Conservation (phyloP, 2,329 filamentous ascomycete genomes). For the Fusarium sp. region DNA sequence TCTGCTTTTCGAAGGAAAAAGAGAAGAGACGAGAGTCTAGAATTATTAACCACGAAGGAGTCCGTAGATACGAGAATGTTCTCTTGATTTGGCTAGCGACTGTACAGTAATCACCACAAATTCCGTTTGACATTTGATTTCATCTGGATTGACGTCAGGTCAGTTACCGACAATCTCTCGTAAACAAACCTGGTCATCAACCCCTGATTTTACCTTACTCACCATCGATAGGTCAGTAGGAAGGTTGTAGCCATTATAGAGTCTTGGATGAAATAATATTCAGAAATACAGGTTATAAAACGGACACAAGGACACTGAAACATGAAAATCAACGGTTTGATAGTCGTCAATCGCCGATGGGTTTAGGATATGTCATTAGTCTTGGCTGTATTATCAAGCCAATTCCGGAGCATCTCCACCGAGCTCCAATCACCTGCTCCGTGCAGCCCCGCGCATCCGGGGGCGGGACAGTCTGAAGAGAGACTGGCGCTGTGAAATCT, state of each 20-base stretch:
- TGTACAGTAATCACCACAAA: not conserved
- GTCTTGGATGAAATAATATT: not conserved
- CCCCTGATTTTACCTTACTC: not conserved
- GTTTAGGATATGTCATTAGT: conserved; percentile 16
- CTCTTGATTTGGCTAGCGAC: not conserved
- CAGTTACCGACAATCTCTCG: not conserved
- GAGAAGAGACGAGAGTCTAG: not conserved
- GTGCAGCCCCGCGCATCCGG: conserved; percentile 23
- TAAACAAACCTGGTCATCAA: not conserved
- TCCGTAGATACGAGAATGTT: conserved; percentile 14
- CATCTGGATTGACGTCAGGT: conserved; percentile 36
- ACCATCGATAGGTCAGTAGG: not conserved
- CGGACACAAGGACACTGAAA: not conserved
- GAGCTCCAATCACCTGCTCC: conserved; percentile 30
- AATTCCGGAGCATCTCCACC: conserved; percentile 34
- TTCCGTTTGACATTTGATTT: conserved; percentile 28
- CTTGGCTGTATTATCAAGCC: conserved; percentile 11
- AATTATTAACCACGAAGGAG: not conserved
- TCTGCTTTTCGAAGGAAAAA: not conserved
- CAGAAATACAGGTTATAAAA: conserved; percentile 22
- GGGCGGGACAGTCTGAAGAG: conserved; percentile 3
- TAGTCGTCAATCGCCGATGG: conserved; percentile 18
- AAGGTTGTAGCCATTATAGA: not conserved
- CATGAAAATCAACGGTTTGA: not conserved
- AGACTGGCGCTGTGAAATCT: not conserved